Percentiles rank a stretch among this genome's conserved stretches.
phyloP scores from a whole-genome alignment of 495 filamentous ascomycete species.

The Lophium mytilinum region DNA sequence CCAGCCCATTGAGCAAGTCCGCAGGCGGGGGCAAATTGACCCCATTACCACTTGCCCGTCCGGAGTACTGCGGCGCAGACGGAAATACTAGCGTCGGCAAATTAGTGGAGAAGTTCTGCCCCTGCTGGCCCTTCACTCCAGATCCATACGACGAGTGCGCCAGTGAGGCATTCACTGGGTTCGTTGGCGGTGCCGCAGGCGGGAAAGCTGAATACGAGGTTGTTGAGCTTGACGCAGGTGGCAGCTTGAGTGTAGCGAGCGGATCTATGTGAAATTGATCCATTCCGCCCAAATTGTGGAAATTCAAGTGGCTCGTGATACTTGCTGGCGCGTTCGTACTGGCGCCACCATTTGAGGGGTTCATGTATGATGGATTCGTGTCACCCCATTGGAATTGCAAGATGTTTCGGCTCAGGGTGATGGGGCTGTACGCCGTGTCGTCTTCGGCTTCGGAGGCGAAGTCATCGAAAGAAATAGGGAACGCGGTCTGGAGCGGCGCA shows the following conservation, averaged over 20 bases:
- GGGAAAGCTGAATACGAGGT: no score
- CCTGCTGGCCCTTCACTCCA: no score
- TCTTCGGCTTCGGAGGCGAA: constrained; percentile 20
- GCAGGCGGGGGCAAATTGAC: constrained; percentile 22
- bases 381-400: constrained; percentile 29
- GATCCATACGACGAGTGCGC: no score
- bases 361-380: constrained; percentile 9
- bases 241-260: constrained; percentile 21
- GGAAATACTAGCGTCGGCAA: constrained; percentile 14
- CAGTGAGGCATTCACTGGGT: no score
- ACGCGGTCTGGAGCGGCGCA: constrained; percentile 10
- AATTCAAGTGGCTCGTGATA: constrained; percentile 1
- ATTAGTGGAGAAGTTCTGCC: not conserved
- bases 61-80: constrained; percentile 5
- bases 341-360: not conserved
- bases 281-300: constrained; percentile 5
- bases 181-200: no score
- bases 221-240: constrained; percentile 1
- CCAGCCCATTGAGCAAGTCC: constrained; percentile 17
- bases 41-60: not conserved
- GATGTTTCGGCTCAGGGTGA: constrained; percentile 31
- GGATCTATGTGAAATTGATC: constrained; percentile 24
- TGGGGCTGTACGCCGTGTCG: constrained; percentile 13
- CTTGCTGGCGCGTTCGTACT: not conserved
- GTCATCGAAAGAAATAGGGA: constrained; percentile 14